Percentiles rank a stretch among this genome's conserved stretches.
Conservation (phyloP, 441 rosid genomes). For the Populus hybrid region DNA sequence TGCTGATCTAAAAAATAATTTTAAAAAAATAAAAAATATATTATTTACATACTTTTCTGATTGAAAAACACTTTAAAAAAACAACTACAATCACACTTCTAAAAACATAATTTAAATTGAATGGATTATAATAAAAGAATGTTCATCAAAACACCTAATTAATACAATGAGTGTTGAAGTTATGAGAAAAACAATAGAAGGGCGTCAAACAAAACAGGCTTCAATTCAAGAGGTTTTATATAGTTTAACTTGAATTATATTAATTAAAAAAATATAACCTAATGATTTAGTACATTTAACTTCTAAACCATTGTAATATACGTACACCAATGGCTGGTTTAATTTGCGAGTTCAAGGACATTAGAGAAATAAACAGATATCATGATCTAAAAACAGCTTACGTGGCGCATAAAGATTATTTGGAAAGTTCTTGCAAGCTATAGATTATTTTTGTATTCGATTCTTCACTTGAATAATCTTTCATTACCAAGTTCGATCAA, state of each 20-base stretch:
- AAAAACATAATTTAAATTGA: neutral
- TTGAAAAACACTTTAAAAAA: no score
- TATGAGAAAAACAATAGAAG: no score
- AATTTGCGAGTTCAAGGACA: neutral
- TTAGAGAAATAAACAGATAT: neutral
- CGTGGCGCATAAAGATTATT: neutral
- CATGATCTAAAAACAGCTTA: neutral
- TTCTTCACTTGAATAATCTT: neutral
- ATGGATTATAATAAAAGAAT: neutral
- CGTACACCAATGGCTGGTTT: neutral
- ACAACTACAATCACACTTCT: no score
- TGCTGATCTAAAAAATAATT: no score
- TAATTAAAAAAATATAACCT: no score
- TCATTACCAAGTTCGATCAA: neutral
- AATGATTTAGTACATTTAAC: neutral
- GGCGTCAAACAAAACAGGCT: neutral
- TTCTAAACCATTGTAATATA: no score
- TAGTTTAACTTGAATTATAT: neutral
- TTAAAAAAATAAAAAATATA: no score
- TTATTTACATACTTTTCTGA: no score
- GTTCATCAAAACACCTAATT: neutral
- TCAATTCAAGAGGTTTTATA: neutral
- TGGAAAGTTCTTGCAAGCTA: neutral
- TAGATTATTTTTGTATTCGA: neutral
- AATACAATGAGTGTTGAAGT: no score